A percentile compares a stretch with the other conserved stretches of the same genome.
These are phyloP conservation scores for Ustilago crameri DNA, from an alignment of 1,284 basidiomycete genomes.

Conservation along the genomic window DNA sequence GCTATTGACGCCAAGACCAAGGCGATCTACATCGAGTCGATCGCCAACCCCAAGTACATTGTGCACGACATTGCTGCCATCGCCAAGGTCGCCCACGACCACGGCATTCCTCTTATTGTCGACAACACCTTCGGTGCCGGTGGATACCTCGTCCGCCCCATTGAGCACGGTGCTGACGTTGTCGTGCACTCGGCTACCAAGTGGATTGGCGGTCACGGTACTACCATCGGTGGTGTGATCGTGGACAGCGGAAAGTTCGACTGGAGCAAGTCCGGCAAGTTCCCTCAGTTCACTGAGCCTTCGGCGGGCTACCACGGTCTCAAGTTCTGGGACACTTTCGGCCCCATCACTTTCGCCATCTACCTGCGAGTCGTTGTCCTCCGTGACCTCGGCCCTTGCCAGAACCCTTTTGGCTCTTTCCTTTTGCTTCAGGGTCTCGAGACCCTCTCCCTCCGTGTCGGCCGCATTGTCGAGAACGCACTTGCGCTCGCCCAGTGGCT, in stretches of 20 bases:
- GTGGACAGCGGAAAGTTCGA: slow-evolving; percentile 85
- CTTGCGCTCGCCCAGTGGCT: slow-evolving; percentile 80
- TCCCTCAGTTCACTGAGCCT: slow-evolving; percentile 84
- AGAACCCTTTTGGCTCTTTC: slow-evolving; percentile 86
- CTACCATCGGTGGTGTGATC: slow-evolving; percentile 84
- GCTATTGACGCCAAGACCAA: slow-evolving; percentile 70
- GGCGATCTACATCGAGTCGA: slow-evolving; percentile 80
- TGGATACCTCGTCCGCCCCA: slow-evolving; percentile 79
- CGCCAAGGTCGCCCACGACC: slow-evolving; percentile 80
- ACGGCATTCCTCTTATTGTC: slow-evolving; percentile 81
- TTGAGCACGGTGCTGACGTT: slow-evolving; percentile 84
- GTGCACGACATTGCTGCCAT: slow-evolving; percentile 79
- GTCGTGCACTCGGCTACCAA: slow-evolving; percentile 89
- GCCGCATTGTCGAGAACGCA: slow-evolving; percentile 81
- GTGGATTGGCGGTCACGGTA: slow-evolving; percentile 91
- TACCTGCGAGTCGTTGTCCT: slow-evolving; percentile 80
- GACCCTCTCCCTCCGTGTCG: slow-evolving; percentile 81
- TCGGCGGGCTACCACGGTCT: slow-evolving; percentile 84
- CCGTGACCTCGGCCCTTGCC: slow-evolving; percentile 79
- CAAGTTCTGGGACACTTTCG: slow-evolving; percentile 75
- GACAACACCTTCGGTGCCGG: slow-evolving; percentile 92
- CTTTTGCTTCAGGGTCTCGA: slow-evolving; percentile 86
- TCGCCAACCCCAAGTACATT: slow-evolving; percentile 84
- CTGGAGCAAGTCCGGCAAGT: slow-evolving; percentile 81
- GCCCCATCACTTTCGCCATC: slow-evolving; percentile 77